phyloP scores from a whole-genome alignment of 495 filamentous ascomycete species.

The Lophiostoma macrostomum region DNA sequence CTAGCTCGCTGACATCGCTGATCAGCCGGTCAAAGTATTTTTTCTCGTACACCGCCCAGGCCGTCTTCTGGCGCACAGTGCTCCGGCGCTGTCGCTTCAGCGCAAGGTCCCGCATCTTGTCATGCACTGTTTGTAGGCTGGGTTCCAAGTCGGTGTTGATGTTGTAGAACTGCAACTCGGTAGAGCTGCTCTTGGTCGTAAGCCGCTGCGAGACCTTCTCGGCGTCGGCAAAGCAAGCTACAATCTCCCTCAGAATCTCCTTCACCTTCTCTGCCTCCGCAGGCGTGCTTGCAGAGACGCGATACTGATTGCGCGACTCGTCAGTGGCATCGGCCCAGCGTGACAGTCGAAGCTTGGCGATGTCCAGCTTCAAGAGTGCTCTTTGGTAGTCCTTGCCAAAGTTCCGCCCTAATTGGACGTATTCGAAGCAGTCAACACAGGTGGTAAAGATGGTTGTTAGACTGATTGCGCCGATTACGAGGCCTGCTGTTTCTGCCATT shows the following conservation, averaged over 20 bases:
- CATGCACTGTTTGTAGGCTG: slow-evolving; percentile 20
- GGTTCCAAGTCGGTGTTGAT: slow-evolving; percentile 29
- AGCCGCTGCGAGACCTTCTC: slow-evolving; percentile 31
- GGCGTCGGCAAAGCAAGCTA: slow-evolving; percentile 34
- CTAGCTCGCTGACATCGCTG: slow-evolving; percentile 35
- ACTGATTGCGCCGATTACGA: slow-evolving; percentile 15
- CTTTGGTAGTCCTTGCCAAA: slow-evolving; percentile 30
- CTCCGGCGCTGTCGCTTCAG: slow-evolving; percentile 30
- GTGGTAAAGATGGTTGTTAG: slow-evolving; percentile 28
- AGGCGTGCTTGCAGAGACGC: slow-evolving; percentile 12
- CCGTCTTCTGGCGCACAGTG: slow-evolving; percentile 17
- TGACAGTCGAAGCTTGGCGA: slow-evolving; percentile 25
- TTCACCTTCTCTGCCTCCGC: slow-evolving; percentile 31
- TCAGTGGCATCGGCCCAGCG: slow-evolving; percentile 22
- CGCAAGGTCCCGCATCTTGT: slow-evolving; percentile 35
- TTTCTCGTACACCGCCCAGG: slow-evolving; percentile 29
- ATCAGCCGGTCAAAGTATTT: slow-evolving; percentile 31
- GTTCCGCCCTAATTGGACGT: slow-evolving; percentile 26
- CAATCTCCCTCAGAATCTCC: slow-evolving; percentile 33
- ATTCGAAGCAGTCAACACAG: slow-evolving; percentile 32
- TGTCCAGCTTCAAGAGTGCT: slow-evolving; percentile 29
- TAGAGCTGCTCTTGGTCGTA: slow-evolving; percentile 11
- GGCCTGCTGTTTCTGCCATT: slow-evolving; percentile 22
- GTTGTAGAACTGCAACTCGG: slow-evolving; percentile 16
- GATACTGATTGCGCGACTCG: slow-evolving; percentile 4